phyloP scores from a whole-genome alignment of 768 basidiomycete species.

The Panellus pusillus region DNA sequence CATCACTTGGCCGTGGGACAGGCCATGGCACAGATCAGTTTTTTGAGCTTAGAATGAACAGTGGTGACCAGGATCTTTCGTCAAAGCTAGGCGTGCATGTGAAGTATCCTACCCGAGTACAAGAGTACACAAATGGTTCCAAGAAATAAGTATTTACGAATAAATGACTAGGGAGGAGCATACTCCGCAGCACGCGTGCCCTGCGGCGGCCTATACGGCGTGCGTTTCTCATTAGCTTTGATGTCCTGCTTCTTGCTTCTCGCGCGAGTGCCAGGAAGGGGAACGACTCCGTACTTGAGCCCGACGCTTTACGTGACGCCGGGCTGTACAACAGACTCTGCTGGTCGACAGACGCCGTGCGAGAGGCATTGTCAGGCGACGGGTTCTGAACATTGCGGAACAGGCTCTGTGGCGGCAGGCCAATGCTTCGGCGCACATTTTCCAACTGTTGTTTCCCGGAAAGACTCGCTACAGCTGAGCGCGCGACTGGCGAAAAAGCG shows the following conservation, averaged over 20 bases:
- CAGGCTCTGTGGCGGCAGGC: background rate
- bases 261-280: slow-evolving; percentile 2
- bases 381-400: background rate
- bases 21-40: too few species aligned
- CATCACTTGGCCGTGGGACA: too few species aligned
- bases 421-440: background rate
- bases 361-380: slow-evolving; percentile 1
- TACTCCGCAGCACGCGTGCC: slow-evolving; percentile 8
- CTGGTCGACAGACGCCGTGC: background rate
- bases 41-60: too few species aligned
- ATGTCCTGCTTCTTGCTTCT: background rate
- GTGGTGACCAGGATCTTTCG: too few species aligned
- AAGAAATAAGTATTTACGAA: too few species aligned
- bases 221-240: slow-evolving; percentile 4
- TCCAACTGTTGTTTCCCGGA: background rate
- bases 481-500: slow-evolving; percentile 1
- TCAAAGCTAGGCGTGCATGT: too few species aligned
- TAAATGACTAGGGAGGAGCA: background rate
- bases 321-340: slow-evolving; percentile 2
- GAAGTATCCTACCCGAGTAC: too few species aligned
- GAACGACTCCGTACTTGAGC: slow-evolving; percentile 12
- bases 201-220: slow-evolving; percentile 7
- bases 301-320: slow-evolving; percentile 3
- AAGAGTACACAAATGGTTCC: too few species aligned
- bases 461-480: background rate